Conservation (phyloP, 2,329 filamentous ascomycete genomes). For the Phaeosphaeria sp. region DNA sequence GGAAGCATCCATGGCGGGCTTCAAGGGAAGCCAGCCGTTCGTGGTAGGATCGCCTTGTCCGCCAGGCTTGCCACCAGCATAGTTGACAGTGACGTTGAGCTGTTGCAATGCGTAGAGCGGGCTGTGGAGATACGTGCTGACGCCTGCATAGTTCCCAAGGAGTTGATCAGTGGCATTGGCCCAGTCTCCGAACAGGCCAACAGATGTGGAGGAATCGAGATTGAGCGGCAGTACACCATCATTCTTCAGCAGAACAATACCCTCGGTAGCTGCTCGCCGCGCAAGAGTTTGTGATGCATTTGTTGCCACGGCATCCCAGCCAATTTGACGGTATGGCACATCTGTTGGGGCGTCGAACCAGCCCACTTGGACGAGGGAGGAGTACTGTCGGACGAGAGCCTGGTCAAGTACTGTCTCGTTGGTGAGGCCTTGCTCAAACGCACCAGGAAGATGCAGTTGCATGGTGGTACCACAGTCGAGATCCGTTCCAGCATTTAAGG, state of each 20-base stretch:
- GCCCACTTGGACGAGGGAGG: slow-evolving; percentile 62
- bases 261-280: slow-evolving; percentile 58
- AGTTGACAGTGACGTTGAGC: slow-evolving; percentile 49
- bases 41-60: slow-evolving; percentile 39
- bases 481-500: slow-evolving; percentile 36
- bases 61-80: slow-evolving; percentile 30
- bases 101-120: slow-evolving; percentile 61
- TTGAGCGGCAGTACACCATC: slow-evolving; percentile 59
- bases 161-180: slow-evolving; percentile 62
- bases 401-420: slow-evolving; percentile 57
- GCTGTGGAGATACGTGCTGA: slow-evolving; percentile 62
- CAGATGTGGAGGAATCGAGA: slow-evolving; percentile 46
- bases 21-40: slow-evolving; percentile 23
- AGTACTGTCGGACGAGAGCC: slow-evolving; percentile 62
- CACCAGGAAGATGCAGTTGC: slow-evolving; percentile 28
- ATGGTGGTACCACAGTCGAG: slow-evolving; percentile 32
- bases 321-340: slow-evolving; percentile 33
- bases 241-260: slow-evolving; percentile 60
- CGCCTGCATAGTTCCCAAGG: slow-evolving; percentile 66
- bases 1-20: slow-evolving; percentile 40
- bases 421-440: slow-evolving; percentile 24
- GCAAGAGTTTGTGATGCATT: slow-evolving; percentile 63
- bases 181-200: slow-evolving; percentile 68
- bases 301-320: slow-evolving; percentile 56
- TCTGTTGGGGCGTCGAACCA: slow-evolving; percentile 48